Percentiles rank a stretch among this genome's conserved stretches.
These are phyloP conservation scores for Lachnum nothofagi DNA, from an alignment of 2,329 filamentous ascomycete genomes.

Conservation along the genomic window DNA sequence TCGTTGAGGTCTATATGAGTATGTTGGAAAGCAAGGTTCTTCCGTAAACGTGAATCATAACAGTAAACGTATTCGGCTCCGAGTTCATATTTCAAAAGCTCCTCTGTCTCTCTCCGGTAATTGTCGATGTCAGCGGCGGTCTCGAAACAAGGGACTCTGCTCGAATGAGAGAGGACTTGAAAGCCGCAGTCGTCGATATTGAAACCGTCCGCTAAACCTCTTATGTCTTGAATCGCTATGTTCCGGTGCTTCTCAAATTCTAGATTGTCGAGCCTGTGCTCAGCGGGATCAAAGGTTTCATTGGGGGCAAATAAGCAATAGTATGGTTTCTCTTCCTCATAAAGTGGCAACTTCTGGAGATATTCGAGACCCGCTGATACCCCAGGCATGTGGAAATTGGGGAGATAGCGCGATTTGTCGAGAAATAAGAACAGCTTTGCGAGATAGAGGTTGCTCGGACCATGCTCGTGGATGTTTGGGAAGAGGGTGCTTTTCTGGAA, in stretches of 20 bases:
- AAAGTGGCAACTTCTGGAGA: conserved; percentile 2
- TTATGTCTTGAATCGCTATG: conserved; percentile 15
- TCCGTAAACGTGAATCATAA: background rate
- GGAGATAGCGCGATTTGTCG: too few relatives aligned
- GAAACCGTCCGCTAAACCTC: background rate
- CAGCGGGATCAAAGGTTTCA: conserved; percentile 13
- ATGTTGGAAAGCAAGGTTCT: background rate
- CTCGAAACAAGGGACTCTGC: background rate
- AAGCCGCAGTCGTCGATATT: conserved; percentile 13
- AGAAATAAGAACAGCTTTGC: too few relatives aligned
- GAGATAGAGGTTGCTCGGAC: too few relatives aligned
- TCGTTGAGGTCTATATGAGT: conserved; percentile 1
- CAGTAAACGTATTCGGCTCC: background rate
- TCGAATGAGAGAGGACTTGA: conserved; percentile 6
- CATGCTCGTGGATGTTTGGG: too few relatives aligned
- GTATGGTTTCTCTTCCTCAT: conserved; percentile 5
- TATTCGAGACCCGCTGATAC: background rate
- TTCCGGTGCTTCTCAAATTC: conserved; percentile 14
- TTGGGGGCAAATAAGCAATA: conserved; percentile 1
- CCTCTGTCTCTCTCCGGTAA: conserved; percentile 3
- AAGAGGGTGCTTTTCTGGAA: too few relatives aligned
- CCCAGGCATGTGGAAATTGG: too few relatives aligned
- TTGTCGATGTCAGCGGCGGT: background rate
- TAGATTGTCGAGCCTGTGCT: conserved; percentile 14
- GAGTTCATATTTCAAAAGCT: background rate